Evolutionary conservation across 2,329 filamentous ascomycete genomes (phyloP).

Genomic region (Diaporthe nobilis): DNA sequence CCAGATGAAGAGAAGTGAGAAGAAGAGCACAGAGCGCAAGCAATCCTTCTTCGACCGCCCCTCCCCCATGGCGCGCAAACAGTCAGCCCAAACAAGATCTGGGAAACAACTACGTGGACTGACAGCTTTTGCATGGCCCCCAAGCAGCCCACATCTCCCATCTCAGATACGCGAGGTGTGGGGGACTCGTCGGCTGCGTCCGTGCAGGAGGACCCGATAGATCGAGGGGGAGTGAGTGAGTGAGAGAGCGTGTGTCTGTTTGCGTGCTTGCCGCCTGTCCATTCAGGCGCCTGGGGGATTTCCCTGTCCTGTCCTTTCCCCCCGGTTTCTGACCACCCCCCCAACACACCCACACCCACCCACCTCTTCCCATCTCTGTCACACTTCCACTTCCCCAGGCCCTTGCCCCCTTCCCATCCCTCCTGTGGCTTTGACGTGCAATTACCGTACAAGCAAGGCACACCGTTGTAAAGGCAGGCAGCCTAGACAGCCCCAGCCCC

Average conservation of each 20-base stretch:
- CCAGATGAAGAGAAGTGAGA: neutral
- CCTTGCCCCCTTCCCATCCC: neutral
- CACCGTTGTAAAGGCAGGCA: slow-evolving; percentile 13
- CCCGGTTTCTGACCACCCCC: slow-evolving; percentile 24
- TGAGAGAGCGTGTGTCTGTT: neutral
- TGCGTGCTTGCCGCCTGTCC: neutral
- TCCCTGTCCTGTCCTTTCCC: neutral
- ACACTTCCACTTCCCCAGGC: neutral
- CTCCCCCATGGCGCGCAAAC: neutral
- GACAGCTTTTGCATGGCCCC: slow-evolving; percentile 21
- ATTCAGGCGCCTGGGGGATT: slow-evolving; percentile 4
- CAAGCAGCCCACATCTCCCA: slow-evolving; percentile 21
- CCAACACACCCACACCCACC: neutral
- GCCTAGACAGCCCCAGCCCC: neutral
- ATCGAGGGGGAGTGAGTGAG: neutral
- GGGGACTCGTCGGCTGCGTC: slow-evolving; percentile 28
- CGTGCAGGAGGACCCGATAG: slow-evolving; percentile 20
- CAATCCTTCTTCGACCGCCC: too few relatives aligned
- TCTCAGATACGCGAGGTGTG: slow-evolving; percentile 31
- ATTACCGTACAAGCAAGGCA: slow-evolving; percentile 30
- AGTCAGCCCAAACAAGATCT: neutral
- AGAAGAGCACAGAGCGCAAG: slow-evolving; percentile 2
- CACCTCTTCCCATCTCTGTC: too few relatives aligned
- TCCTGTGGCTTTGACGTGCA: slow-evolving; percentile 30
- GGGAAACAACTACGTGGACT: neutral